Conservation (phyloP, 371 early-diverging fungal genomes). For the Zopfochytrium polystomum region DNA sequence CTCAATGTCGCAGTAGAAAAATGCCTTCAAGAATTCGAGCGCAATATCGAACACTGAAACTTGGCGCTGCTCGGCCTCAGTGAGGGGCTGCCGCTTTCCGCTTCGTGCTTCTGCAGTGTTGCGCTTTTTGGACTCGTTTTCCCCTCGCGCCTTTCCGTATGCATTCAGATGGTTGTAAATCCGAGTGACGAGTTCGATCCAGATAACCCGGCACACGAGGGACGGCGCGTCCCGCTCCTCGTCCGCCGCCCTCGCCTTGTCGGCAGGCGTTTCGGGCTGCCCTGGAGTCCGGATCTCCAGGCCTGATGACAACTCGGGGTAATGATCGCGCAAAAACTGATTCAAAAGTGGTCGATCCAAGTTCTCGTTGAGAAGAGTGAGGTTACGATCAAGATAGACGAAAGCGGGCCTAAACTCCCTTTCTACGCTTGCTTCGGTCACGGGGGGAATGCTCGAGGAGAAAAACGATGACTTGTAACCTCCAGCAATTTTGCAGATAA, state of each 20-base stretch:
- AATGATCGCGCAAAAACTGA: slow-evolving; percentile 15
- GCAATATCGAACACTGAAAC: slow-evolving; percentile 12
- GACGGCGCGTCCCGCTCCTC: slow-evolving; percentile 15
- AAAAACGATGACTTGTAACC: too few relatives aligned
- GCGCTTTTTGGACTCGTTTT: neutral
- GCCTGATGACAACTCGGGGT: neutral
- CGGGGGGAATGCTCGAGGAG: neutral
- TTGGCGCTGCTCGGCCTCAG: slow-evolving; percentile 15
- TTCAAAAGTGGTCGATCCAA: slow-evolving; percentile 32
- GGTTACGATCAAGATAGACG: slow-evolving; percentile 32
- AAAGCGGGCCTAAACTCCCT: slow-evolving; percentile 23
- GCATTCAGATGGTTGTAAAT: slow-evolving; percentile 11
- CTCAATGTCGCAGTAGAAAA: slow-evolving; percentile 35
- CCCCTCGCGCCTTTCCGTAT: slow-evolving; percentile 7
- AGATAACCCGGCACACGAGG: slow-evolving; percentile 19
- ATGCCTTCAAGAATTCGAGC: slow-evolving; percentile 27
- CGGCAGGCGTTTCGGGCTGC: neutral
- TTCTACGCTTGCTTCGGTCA: slow-evolving; percentile 33
- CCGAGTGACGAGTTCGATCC: slow-evolving; percentile 21
- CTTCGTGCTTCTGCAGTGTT: neutral
- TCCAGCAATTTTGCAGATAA: slow-evolving; percentile 2
- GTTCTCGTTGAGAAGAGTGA: slow-evolving; percentile 34
- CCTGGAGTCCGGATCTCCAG: neutral
- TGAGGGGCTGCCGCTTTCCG: slow-evolving; percentile 10
- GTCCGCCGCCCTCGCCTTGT: neutral